Evolutionary conservation across 2,329 filamentous ascomycete species (phyloP).

Genomic region (Bipolaris bicolor): DNA sequence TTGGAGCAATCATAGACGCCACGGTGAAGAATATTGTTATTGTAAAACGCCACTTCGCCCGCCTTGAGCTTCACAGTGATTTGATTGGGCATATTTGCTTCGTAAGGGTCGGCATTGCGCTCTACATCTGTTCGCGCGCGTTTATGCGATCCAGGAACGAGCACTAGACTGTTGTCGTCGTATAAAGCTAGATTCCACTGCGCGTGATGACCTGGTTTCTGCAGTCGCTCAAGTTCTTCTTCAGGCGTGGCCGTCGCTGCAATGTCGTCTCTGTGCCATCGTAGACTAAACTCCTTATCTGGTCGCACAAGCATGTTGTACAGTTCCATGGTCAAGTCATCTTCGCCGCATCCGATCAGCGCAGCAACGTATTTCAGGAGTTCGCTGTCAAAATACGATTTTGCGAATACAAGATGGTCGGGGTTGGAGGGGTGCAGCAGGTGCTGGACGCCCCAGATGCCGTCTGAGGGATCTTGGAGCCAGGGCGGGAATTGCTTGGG

Average conservation of each 20-base stretch:
- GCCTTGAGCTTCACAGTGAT: slow-evolving; percentile 69
- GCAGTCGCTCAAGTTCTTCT: slow-evolving; percentile 69
- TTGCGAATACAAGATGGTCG: slow-evolving; percentile 65
- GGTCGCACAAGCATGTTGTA: slow-evolving; percentile 86
- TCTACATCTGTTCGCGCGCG: slow-evolving; percentile 74
- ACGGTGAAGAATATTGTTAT: slow-evolving; percentile 85
- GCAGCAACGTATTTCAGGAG: slow-evolving; percentile 69
- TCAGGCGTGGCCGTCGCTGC: slow-evolving; percentile 67
- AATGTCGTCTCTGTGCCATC: slow-evolving; percentile 89
- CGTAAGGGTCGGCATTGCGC: slow-evolving; percentile 70
- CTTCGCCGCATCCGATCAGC: slow-evolving; percentile 61
- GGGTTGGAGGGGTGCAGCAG: slow-evolving; percentile 76
- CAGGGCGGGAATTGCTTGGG: slow-evolving; percentile 93
- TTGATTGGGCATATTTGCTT: slow-evolving; percentile 66
- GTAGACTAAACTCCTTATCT: slow-evolving; percentile 71
- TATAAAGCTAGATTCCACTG: slow-evolving; percentile 89
- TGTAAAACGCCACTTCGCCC: slow-evolving; percentile 85
- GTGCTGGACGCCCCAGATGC: slow-evolving; percentile 91
- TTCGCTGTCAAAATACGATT: slow-evolving; percentile 72
- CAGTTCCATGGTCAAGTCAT: slow-evolving; percentile 80
- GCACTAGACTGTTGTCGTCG: slow-evolving; percentile 72
- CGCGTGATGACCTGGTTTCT: slow-evolving; percentile 70
- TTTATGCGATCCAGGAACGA: slow-evolving; percentile 77
- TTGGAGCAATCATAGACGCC: slow-evolving; percentile 66
- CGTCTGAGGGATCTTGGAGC: slow-evolving; percentile 64